Conservation (phyloP, 257 asterid species). For the Scutellaria minor region DNA sequence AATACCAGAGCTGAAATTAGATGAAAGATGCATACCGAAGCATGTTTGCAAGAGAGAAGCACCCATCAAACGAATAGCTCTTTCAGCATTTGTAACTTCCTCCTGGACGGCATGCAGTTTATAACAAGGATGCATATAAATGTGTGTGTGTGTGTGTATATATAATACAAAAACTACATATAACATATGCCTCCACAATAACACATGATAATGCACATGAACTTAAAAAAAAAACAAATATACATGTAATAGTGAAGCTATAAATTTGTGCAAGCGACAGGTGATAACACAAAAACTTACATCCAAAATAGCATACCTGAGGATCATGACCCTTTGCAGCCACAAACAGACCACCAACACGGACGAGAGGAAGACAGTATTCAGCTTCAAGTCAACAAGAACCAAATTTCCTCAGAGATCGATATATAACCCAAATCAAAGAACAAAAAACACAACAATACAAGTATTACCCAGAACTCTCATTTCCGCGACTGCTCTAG, state of each 20-base stretch:
- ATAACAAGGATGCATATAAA: not conserved
- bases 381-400: slow-evolving; percentile 64
- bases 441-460: not conserved
- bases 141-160: not conserved
- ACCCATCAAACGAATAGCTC: slow-evolving; percentile 83
- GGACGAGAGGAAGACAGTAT: slow-evolving; percentile 90
- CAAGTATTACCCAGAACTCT: slow-evolving; percentile 66
- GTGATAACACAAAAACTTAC: slow-evolving; percentile 13
- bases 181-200: slow-evolving; percentile 12
- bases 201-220: not conserved
- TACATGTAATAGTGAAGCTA: not conserved
- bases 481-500: slow-evolving; percentile 98
- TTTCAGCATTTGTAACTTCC: slow-evolving; percentile 83
- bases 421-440: slow-evolving; percentile 15
- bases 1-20: slow-evolving; percentile 8
- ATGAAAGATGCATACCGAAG: slow-evolving; percentile 55
- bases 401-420: slow-evolving; percentile 27
- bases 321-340: slow-evolving; percentile 97
- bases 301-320: slow-evolving; percentile 50
- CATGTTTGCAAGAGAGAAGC: slow-evolving; percentile 75
- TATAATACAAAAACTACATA: slow-evolving; percentile 15
- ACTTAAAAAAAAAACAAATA: not conserved
- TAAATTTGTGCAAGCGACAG: slow-evolving; percentile 26
- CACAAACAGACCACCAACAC: slow-evolving; percentile 88
- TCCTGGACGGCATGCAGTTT: slow-evolving; percentile 51